A percentile compares a stretch with the other conserved stretches of the same genome.
These are phyloP conservation scores for Pistacia vera DNA, from an alignment of 345 rosid genomes.

Conservation along the genomic window DNA sequence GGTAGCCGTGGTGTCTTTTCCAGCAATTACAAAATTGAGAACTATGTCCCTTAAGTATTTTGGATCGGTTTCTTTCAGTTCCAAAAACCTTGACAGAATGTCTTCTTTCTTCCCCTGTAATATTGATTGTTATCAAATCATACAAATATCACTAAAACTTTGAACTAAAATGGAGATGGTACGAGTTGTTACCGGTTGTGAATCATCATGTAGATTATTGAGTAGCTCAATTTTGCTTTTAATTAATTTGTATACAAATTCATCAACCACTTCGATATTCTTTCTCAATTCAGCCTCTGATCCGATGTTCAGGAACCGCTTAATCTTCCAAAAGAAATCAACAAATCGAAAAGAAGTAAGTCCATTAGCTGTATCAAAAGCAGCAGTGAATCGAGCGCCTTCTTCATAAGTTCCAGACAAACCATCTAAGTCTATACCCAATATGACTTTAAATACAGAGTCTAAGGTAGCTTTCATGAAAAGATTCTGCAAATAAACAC, in stretches of 20 bases:
- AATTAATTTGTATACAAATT: slow-evolving; percentile 21
- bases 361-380: slow-evolving; percentile 26
- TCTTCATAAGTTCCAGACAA: slow-evolving; percentile 23
- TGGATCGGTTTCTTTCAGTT: slow-evolving; percentile 18
- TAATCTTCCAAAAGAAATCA: slow-evolving; percentile 27
- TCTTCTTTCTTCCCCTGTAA: slow-evolving; percentile 22
- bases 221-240: slow-evolving; percentile 18
- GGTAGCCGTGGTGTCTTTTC: slow-evolving; percentile 28
- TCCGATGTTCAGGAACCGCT: slow-evolving; percentile 30
- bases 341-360: slow-evolving; percentile 1
- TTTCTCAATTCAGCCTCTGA: slow-evolving; percentile 23
- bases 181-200: slow-evolving; percentile 1
- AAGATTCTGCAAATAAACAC: slow-evolving; percentile 20
- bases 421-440: slow-evolving; percentile 32
- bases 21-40: slow-evolving; percentile 30
- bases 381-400: slow-evolving; percentile 14
- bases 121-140: not conserved
- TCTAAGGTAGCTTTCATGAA: slow-evolving; percentile 31
- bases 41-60: slow-evolving; percentile 33
- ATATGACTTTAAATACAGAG: slow-evolving; percentile 23
- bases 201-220: not conserved
- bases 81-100: slow-evolving; percentile 30
- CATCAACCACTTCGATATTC: slow-evolving; percentile 20
- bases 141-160: not conserved
- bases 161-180: slow-evolving; percentile 1